Percentiles rank a stretch among this genome's conserved stretches.
Evolutionary conservation across 108 stramenopile genomes (phyloP).

Genomic region (Craspedostauros australis): DNA sequence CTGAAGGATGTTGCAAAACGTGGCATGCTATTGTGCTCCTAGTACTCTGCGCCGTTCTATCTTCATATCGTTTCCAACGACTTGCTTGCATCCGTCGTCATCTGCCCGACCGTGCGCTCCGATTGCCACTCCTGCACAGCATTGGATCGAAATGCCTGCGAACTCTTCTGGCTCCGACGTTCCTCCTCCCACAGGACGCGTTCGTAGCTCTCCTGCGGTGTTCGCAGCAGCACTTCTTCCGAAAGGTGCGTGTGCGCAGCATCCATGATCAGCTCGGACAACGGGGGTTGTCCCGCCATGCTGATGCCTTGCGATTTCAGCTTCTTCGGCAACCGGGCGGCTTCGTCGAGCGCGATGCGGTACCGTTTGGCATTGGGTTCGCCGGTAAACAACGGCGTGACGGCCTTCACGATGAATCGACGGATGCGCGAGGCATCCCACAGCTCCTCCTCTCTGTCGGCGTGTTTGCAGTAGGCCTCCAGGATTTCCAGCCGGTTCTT

Average conservation of each 20-base stretch:
- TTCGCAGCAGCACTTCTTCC: constrained; percentile 68
- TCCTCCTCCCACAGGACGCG: constrained; percentile 35
- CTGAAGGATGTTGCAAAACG: too few species aligned
- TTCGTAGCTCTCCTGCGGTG: constrained; percentile 72
- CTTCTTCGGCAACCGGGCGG: constrained; percentile 56
- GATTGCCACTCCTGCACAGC: constrained; percentile 49
- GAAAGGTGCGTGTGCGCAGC: constrained; percentile 59
- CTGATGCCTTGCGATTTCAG: constrained; percentile 26
- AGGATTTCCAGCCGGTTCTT: constrained; percentile 69
- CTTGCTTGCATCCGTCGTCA: too few species aligned
- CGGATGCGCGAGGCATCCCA: constrained; percentile 65
- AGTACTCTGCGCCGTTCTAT: too few species aligned
- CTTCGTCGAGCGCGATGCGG: constrained; percentile 75
- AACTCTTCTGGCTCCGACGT: background rate
- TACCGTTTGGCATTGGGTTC: constrained; percentile 80
- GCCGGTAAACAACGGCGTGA: constrained; percentile 74
- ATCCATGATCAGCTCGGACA: constrained; percentile 72
- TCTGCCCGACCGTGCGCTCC: too few species aligned
- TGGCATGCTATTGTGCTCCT: too few species aligned
- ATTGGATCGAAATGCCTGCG: constrained; percentile 9
- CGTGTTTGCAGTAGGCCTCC: constrained; percentile 61
- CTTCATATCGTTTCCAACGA: too few species aligned
- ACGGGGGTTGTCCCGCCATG: constrained; percentile 37
- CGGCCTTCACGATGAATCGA: constrained; percentile 65
- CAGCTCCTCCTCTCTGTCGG: constrained; percentile 58